These are phyloP conservation scores for Tetrahymena borealis DNA, from an alignment of 73 alveolate genomes.

Conservation along the genomic window DNA sequence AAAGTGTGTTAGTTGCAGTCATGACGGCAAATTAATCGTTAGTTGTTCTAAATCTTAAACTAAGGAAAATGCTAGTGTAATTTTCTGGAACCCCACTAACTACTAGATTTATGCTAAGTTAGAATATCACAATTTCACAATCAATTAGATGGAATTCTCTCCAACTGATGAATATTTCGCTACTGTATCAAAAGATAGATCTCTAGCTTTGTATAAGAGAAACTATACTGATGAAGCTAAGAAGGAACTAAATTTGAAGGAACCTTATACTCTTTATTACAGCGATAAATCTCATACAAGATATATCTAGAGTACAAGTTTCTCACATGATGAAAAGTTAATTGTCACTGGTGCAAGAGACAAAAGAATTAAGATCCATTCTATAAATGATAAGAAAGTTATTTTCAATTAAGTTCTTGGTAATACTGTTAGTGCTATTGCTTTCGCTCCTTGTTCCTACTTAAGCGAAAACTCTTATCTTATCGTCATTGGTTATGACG, in stretches of 20 bases:
- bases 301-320: slow-evolving; percentile 81
- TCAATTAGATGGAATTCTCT: slow-evolving; percentile 84
- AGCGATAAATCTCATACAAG: slow-evolving; percentile 87
- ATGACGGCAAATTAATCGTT: slow-evolving; percentile 82
- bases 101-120: slow-evolving; percentile 62
- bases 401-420: slow-evolving; percentile 3
- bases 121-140: slow-evolving; percentile 81
- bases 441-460: background rate
- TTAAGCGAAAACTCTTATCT: background rate
- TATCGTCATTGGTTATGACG: slow-evolving; percentile 15
- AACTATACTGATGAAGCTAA: slow-evolving; percentile 21
- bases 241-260: slow-evolving; percentile 8
- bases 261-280: slow-evolving; percentile 46
- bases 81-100: slow-evolving; percentile 80
- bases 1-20: slow-evolving; percentile 66
- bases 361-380: slow-evolving; percentile 54
- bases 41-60: slow-evolving; percentile 89
- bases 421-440: slow-evolving; percentile 18
- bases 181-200: slow-evolving; percentile 87
- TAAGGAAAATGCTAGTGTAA: slow-evolving; percentile 80
- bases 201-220: slow-evolving; percentile 61
- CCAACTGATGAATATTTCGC: slow-evolving; percentile 79
- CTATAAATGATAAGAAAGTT: background rate
- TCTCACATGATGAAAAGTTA: slow-evolving; percentile 79
- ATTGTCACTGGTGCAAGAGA: slow-evolving; percentile 95